Evolutionary conservation across 495 filamentous ascomycete species (phyloP).

Genomic region (Podospora anserina): DNA sequence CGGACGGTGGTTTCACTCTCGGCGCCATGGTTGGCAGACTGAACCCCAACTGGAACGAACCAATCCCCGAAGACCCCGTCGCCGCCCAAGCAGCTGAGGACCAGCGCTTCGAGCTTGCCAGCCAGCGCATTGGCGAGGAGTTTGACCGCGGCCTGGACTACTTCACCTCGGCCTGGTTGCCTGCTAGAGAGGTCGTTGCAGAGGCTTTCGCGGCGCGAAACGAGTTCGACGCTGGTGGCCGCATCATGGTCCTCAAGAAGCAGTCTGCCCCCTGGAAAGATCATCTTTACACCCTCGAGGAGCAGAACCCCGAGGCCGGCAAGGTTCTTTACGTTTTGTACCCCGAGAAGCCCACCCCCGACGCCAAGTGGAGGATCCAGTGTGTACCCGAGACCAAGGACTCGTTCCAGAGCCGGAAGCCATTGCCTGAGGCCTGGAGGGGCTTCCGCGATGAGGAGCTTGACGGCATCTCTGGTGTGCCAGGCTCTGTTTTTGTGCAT

Average conservation of each 20-base stretch:
- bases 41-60: conserved; percentile 69
- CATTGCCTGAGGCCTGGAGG: conserved; percentile 86
- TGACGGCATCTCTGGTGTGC: conserved; percentile 66
- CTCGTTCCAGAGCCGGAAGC: conserved; percentile 85
- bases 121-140: conserved; percentile 76
- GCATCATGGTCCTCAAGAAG: conserved; percentile 73
- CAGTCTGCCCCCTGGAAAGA: conserved; percentile 89
- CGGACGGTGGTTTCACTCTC: conserved; percentile 74
- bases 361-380: conserved; percentile 87
- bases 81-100: conserved; percentile 75
- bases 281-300: conserved; percentile 86
- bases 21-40: conserved; percentile 78
- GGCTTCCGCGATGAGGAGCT: conserved; percentile 83
- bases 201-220: conserved; percentile 63
- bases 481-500: conserved; percentile 86
- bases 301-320: conserved; percentile 46
- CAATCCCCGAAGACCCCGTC: conserved; percentile 42
- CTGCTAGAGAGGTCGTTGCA: conserved; percentile 74
- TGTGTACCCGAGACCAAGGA: conserved; percentile 74
- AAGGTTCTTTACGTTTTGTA: conserved; percentile 90
- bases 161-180: conserved; percentile 74
- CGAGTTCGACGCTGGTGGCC: conserved; percentile 66
- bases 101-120: conserved; percentile 69
- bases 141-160: conserved; percentile 75
- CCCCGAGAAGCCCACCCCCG: conserved; percentile 67